Percentiles rank a stretch among this genome's conserved stretches.
Evolutionary conservation across 1,284 basidiomycete species (phyloP).

Genomic region (Somion occarium): DNA sequence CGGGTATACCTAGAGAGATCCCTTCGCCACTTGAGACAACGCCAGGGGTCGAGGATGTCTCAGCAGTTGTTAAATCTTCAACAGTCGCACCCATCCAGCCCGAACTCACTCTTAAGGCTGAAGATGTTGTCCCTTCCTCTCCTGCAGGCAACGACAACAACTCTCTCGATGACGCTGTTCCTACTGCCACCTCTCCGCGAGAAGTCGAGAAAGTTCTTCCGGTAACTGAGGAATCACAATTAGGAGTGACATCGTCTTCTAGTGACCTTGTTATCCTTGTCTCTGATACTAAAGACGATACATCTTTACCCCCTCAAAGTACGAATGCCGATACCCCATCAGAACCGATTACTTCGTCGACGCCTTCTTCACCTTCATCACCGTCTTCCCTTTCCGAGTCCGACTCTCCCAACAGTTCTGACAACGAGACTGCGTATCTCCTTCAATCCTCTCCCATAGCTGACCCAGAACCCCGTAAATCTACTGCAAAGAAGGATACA

Average conservation of each 20-base stretch:
- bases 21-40: too few relatives aligned
- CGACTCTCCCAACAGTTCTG: background rate
- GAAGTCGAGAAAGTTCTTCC: background rate
- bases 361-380: background rate
- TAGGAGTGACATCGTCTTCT: background rate
- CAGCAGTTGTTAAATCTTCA: too few relatives aligned
- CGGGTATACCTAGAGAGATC: too few relatives aligned
- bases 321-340: background rate
- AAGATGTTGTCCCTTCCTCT: too few relatives aligned
- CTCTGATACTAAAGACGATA: background rate
- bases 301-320: background rate
- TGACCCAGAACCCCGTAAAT: conserved; percentile 4
- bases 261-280: background rate
- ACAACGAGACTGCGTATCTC: background rate
- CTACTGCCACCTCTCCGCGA: background rate
- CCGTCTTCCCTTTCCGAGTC: background rate
- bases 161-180: too few relatives aligned
- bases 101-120: too few relatives aligned
- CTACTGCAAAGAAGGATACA: background rate
- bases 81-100: too few relatives aligned
- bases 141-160: too few relatives aligned
- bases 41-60: too few relatives aligned
- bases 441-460: conserved; percentile 5
- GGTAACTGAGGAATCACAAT: background rate
- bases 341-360: too few relatives aligned